These are phyloP conservation scores for Chiua virens DNA, from an alignment of 768 basidiomycete species.

Conservation along the genomic window DNA sequence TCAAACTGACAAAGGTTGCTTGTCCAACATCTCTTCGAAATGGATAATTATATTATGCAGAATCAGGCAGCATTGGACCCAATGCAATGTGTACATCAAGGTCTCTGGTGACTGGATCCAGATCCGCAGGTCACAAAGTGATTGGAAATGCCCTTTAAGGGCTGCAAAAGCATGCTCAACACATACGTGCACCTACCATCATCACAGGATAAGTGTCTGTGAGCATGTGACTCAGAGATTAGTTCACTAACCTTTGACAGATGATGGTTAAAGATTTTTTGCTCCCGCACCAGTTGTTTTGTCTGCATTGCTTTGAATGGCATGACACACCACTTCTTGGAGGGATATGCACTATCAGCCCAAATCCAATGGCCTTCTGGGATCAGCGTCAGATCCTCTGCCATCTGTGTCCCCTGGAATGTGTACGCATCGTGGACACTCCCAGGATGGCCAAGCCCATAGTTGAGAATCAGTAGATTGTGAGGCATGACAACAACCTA, in stretches of 20 bases:
- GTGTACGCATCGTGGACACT: slow-evolving; percentile 24
- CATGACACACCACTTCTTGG: background rate
- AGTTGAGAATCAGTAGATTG: slow-evolving; percentile 30
- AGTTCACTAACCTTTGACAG: no score
- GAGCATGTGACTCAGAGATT: no score
- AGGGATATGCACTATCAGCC: background rate
- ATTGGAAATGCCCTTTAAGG: background rate
- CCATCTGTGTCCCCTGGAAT: background rate
- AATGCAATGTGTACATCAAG: background rate
- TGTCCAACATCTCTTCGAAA: background rate
- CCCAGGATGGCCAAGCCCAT: slow-evolving; percentile 26
- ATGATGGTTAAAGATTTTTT: background rate
- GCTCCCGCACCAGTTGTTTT: no score
- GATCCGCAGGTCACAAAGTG: background rate
- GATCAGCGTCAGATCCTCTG: background rate
- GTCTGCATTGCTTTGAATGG: background rate
- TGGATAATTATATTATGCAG: background rate
- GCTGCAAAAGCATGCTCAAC: no score
- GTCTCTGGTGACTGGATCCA: background rate
- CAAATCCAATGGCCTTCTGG: background rate
- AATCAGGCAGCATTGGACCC: background rate
- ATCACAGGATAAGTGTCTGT: no score
- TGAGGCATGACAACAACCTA: slow-evolving; percentile 26
- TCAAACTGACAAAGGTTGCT: background rate
- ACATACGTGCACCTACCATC: no score